Conservation (phyloP, 169 alveolate species). For the Plasmodium billcollinsi region DNA sequence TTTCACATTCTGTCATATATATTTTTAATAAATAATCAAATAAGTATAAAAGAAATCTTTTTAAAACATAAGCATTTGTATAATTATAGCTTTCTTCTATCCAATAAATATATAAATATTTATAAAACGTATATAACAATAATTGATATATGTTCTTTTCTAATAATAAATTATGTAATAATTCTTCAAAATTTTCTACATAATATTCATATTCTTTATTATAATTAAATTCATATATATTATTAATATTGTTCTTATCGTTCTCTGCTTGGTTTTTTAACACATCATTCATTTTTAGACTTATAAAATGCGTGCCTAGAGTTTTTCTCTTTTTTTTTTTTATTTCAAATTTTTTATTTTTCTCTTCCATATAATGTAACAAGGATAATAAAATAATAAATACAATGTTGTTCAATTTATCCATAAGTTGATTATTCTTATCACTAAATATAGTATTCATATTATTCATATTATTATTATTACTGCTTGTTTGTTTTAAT, state of each 20-base stretch:
- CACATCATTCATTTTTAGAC: conserved; percentile 40
- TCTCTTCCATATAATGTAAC: conserved; percentile 41
- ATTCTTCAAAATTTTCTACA: conserved; percentile 37
- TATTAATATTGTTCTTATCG: too few species aligned
- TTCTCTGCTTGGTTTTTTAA: conserved; percentile 4
- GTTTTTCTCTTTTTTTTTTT: conserved; percentile 21
- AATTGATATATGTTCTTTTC: conserved; percentile 52
- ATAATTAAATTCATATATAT: not conserved
- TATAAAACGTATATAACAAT: conserved; percentile 28
- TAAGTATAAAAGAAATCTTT: conserved; percentile 11
- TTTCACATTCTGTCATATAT: conserved; percentile 8
- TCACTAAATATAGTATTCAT: too few species aligned
- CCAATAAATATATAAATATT: conserved; percentile 49
- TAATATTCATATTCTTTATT: conserved; percentile 51
- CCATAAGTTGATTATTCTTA: too few species aligned
- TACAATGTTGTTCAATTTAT: conserved; percentile 27
- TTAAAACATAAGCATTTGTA: conserved; percentile 33
- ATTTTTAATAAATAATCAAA: conserved; percentile 38
- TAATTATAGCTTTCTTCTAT: not conserved
- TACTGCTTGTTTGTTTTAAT: not conserved
- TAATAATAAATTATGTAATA: conserved; percentile 34
- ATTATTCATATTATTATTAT: not conserved
- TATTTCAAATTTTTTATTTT: conserved; percentile 27
- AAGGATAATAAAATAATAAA: conserved; percentile 23
- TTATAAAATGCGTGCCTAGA: conserved; percentile 13